Evolutionary conservation across 768 basidiomycete species (phyloP), one percentile per base, ranked within the genome.

Genomic region (Rhodocollybia butyracea): DNA sequence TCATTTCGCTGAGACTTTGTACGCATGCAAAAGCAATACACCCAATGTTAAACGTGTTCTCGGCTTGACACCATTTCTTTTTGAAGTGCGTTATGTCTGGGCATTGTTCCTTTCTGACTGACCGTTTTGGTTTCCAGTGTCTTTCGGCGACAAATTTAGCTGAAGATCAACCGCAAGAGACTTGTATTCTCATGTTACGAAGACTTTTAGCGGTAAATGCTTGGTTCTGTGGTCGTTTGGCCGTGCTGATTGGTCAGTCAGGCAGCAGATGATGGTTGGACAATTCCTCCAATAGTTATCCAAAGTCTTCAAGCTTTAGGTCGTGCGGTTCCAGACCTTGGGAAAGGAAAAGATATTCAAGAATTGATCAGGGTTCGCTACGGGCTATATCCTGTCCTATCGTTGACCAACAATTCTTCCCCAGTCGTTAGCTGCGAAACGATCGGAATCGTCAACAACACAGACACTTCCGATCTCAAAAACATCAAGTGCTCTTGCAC

Each of bases 341-440:
- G 58, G 52, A 64, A 62, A 57, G 60, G 42, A 58, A 62, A 56
- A 60, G 73, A 71, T 56, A 63, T 80, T 32, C 70, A 75, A 67
- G 66, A 65, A 54, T 73, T 80, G 58, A 76, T 80, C 55, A 82
- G 76, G 81, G 81, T 83, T 81, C 78, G 81, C 77, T 76, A 62
- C 73, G 75, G 75, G 66, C 74, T 64, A 62, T 65, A 73, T 70
- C 64, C 57, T 45, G 22, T 59, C 5, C 30, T n/a, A 46, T 54
- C 24, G 39, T 53, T 31, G 32, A 43, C 40, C 26, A 27, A 11
- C 47, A 31, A 17, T 41, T 48, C 15, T 45, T 45, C 17, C 21
- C 10, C 31, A 46, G 31, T 43, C 40, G 3, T 19, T 54, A 32
- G 38, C 40, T 19, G 11, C 43, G 7, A 46, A 34, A 31, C 45